Percentiles rank a stretch among this genome's conserved stretches.
phyloP scores from a whole-genome alignment of 768 basidiomycete species.

The Lactarius hatsudake region DNA sequence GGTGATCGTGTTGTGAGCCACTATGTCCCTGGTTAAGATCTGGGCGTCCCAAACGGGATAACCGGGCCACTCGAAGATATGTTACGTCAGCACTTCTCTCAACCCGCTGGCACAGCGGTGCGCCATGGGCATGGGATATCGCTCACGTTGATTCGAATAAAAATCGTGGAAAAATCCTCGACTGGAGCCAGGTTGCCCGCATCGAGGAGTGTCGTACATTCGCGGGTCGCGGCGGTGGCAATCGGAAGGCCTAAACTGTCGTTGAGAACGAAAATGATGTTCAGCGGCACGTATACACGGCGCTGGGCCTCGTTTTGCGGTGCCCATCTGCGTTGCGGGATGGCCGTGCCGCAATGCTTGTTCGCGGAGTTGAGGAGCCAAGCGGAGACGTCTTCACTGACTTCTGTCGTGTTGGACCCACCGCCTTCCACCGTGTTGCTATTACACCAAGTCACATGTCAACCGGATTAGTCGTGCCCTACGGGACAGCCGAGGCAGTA shows the following conservation, averaged over 20 bases:
- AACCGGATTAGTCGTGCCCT: too few species aligned
- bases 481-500: too few species aligned
- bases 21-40: conserved; percentile 12
- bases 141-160: conserved; percentile 17
- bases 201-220: not conserved
- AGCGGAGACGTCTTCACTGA: not conserved
- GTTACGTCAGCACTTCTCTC: not conserved
- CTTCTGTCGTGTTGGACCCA: too few species aligned
- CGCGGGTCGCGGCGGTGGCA: not conserved
- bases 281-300: not conserved
- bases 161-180: not conserved
- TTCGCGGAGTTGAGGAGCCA: conserved; percentile 2
- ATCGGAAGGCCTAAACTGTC: conserved; percentile 5
- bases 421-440: too few species aligned
- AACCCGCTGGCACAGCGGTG: too few species aligned
- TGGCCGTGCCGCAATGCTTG: not conserved
- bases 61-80: conserved; percentile 3
- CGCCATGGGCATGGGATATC: too few species aligned
- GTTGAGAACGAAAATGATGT: conserved; percentile 2
- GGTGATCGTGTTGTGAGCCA: conserved; percentile 1
- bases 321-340: conserved; percentile 16
- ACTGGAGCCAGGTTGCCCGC: not conserved
- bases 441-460: too few species aligned
- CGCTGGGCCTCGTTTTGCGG: not conserved
- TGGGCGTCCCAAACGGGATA: conserved; percentile 1